Evolutionary conservation across 768 basidiomycete species (phyloP), one percentile per base, ranked within the genome.

Genomic region (Lactarius indigo): DNA sequence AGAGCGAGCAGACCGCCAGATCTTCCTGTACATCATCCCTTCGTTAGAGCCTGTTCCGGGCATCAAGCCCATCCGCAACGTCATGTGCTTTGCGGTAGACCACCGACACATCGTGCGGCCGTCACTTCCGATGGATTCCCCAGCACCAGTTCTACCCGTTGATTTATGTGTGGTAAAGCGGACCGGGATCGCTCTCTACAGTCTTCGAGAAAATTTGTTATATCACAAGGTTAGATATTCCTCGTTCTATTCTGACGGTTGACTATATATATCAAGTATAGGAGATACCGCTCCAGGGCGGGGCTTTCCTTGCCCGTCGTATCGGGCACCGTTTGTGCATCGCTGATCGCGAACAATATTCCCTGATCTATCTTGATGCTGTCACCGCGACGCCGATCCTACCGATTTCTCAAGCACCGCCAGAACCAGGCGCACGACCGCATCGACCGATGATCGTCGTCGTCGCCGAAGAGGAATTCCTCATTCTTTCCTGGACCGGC

Each of bases 401-500:
- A 41, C 94, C 94, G 1, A 79, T 96, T 10, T 90, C 87, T 2
- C 95, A 96, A 73, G 85, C 84, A 1, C 70, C 74, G 10, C 18
- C 62, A 23, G 83, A 82, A 3, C 74, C 78, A 2, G 73, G 76
- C 3, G 71, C 70, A 28, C 73, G 72, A 63, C 78, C 65, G 10
- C 78, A 87, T 26, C 85, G 87, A 47, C 92, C 93, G 0, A 85
- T 84, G 30, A 92, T 96, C 57, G 85, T 87, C 1, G 85, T 93
- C 28, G 84, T 96, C 30, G 81, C 83, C 41, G 85, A 85, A 35
- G 85, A 84, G 69, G 95, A 97, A 75, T 97, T 95, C 71, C 82
- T 98, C 52, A 82, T 97, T 26, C 80, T 93, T 18, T 91, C 91
- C 2, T 95, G 90, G 85, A 94, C 89, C 1, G 96, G 92, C 17